Conservation (phyloP, 495 filamentous ascomycete genomes). For the Filosporella fistucella region DNA sequence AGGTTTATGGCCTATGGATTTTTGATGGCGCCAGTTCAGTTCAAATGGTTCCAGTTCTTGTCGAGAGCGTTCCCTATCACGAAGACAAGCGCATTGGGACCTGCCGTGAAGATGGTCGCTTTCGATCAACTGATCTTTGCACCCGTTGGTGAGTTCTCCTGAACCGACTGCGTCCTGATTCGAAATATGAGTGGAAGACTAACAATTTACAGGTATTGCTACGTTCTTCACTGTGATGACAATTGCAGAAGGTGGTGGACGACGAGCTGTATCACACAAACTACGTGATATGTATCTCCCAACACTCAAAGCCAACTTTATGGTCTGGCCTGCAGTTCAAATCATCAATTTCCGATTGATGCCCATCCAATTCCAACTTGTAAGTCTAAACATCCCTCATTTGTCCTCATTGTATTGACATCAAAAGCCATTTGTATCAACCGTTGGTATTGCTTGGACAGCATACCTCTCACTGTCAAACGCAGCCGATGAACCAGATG, state of each 20-base stretch:
- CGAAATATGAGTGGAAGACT: constrained; percentile 1
- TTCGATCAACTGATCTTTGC: constrained; percentile 96
- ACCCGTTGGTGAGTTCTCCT: constrained; percentile 71
- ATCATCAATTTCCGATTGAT: constrained; percentile 95
- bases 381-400: constrained; percentile 43
- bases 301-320: constrained; percentile 91
- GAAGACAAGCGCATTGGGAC: constrained; percentile 65
- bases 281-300: constrained; percentile 91
- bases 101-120: constrained; percentile 82
- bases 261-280: constrained; percentile 73
- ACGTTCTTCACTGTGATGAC: constrained; percentile 97
- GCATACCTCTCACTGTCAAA: constrained; percentile 95
- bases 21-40: constrained; percentile 92
- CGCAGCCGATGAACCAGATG: constrained; percentile 62
- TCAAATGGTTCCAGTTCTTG: constrained; percentile 92
- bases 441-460: constrained; percentile 98
- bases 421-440: constrained; percentile 87
- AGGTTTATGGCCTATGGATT: constrained; percentile 97
- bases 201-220: constrained; percentile 56
- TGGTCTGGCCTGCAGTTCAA: constrained; percentile 95
- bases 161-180: neutral
- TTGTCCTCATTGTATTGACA: constrained; percentile 4
- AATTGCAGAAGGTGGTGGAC: constrained; percentile 87
- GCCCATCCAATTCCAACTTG: constrained; percentile 94
- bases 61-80: constrained; percentile 80